Conservation (phyloP, 805 yeast species). For the Candida railenensis region DNA sequence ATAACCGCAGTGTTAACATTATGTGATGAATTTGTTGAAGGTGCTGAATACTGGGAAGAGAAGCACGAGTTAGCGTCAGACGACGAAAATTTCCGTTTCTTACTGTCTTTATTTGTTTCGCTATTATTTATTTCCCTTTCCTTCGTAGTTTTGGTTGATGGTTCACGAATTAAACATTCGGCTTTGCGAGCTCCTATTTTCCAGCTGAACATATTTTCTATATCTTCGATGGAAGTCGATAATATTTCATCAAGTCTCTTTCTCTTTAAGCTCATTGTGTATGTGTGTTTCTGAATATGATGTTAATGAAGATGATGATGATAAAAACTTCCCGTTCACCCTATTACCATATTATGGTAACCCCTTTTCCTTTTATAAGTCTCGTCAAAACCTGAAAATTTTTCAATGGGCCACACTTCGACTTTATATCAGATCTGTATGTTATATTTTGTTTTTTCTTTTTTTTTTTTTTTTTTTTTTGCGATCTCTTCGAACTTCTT, state of each 20-base stretch:
- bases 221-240: constrained; percentile 22
- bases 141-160: not conserved
- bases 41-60: not conserved
- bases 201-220: constrained; percentile 20
- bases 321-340: no score
- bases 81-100: not conserved
- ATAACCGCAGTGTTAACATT: not conserved
- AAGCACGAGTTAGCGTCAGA: constrained; percentile 1
- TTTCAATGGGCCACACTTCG: no score
- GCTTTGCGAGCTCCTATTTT: constrained; percentile 4
- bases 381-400: no score
- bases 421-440: no score
- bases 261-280: constrained; percentile 14
- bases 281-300: no score
- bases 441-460: not conserved
- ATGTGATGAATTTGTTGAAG: not conserved
- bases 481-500: not conserved
- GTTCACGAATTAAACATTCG: not conserved
- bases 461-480: constrained; percentile 1
- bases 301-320: no score
- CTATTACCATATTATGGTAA: no score
- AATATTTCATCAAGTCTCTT: constrained; percentile 21
- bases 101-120: not conserved
- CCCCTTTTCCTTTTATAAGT: no score
- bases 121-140: not conserved